Evolutionary conservation across 768 basidiomycete species (phyloP).

Genomic region (Boletus eberwhitei): DNA sequence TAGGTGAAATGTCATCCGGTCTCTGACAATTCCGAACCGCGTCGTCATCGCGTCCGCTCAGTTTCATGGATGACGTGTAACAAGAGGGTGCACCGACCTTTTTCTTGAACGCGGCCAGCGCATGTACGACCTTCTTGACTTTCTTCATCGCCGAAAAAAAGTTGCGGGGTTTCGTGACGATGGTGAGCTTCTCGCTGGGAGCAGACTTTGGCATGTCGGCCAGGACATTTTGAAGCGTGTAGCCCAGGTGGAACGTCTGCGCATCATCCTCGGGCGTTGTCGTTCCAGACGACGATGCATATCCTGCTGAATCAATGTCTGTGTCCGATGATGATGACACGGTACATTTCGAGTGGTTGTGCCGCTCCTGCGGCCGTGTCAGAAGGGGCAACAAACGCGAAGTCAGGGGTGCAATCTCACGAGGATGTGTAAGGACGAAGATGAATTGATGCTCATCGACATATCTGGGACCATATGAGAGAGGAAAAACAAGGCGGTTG

Average conservation of each 20-base stretch:
- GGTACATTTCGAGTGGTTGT: background rate
- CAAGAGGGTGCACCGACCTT: conserved; percentile 14
- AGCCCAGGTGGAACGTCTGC: conserved; percentile 20
- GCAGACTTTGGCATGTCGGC: conserved; percentile 1
- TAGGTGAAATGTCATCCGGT: conserved; percentile 23
- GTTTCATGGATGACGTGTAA: background rate
- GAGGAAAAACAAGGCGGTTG: background rate
- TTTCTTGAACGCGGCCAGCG: conserved; percentile 23
- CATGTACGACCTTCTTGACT: conserved; percentile 19
- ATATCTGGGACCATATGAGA: conserved; percentile 1
- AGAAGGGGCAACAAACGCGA: background rate
- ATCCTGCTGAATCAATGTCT: conserved; percentile 19
- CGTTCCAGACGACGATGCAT: conserved; percentile 30
- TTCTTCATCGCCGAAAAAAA: conserved; percentile 22
- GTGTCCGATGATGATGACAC: conserved; percentile 23
- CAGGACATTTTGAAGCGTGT: conserved; percentile 4
- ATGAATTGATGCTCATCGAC: conserved; percentile 1
- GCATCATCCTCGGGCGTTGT: conserved; percentile 32
- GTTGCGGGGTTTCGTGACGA: conserved; percentile 11
- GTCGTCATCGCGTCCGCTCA: background rate
- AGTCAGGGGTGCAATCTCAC: background rate
- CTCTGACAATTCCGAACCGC: conserved; percentile 3
- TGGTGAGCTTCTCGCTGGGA: conserved; percentile 1
- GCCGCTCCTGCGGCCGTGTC: background rate
- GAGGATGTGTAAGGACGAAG: conserved; percentile 13